Evolutionary conservation across 768 basidiomycete genomes (phyloP), one percentile per base, ranked within the genome.

Genomic region (Glaciozyma antarctica): DNA sequence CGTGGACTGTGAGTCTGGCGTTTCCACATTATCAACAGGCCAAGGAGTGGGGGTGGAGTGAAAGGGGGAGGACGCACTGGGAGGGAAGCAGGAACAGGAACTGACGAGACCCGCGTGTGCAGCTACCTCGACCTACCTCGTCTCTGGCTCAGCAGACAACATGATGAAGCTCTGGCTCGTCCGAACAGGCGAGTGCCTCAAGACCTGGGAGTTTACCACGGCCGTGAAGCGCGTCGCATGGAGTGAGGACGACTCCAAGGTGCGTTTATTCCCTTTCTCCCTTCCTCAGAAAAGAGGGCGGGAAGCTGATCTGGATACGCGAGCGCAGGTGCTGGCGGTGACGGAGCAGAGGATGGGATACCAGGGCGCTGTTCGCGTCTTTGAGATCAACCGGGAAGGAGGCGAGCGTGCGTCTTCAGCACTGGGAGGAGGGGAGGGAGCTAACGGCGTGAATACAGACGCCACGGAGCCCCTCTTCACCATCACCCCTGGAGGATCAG

Each of bases 331-430:
- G 43, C 86, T 97, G 30, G 91, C 89, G 75, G 89, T 97, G 72
- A 98, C 95, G 2, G 95, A 98, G 78, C 92, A 95, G 78, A 87
- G 95, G 62, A 92, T 92, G 88, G 95, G 94, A 1, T 78, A 84
- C 77, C 88, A 89, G 73, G 88, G 90, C 71, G 86, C 91, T 28
- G 88, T 99, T 73, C 84, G 92, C 30, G 86, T 97, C 58, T 98
- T 93, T 76, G 78, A 84, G 67, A 83, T 99, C 74, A 89, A 90
- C 79, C 80, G 85, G 49, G 87, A 88, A 32, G 90, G 94, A 7
- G 44, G 44, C 32, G 45, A 45, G 21, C 58, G 58, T 59, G 30
- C 22, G 58, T 48, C 58, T 19, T 24, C 15, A 26, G 38, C 26
- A 1, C 16, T 12, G 2, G 24, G 5, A 17, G 17, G 28, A 24